Evolutionary conservation across 768 basidiomycete genomes (phyloP), one percentile per base, ranked within the genome.

Genomic region (Tubosaeta brunneosetosa): DNA sequence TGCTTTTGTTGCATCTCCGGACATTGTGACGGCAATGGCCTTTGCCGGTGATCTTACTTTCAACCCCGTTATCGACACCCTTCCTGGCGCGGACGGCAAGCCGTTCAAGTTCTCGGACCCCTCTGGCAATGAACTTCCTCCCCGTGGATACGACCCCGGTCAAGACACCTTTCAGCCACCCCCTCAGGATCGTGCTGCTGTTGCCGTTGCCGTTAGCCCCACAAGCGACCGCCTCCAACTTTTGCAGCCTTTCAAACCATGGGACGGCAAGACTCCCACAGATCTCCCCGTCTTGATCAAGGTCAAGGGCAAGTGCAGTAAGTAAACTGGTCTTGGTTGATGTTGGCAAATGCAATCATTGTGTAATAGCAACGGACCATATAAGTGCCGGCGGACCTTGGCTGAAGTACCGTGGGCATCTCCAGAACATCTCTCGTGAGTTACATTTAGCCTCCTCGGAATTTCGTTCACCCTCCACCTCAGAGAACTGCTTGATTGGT

Each of bases 371-470:
- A 38, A 94, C 93, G 58, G 93, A 95, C 70, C 92, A 95, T 73
- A 94, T 95, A 71, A 90, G 87, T 55, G 94, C 94, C 67, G 95
- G 94, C 78, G 95, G 95, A 54, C 95, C 95, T 42, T 98, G 95
- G 95, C 83, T 98, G 77, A 97, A 97, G 77, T 98, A 94, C 80
- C 92, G 95, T 78, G 95, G 95, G 57, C 95, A 98, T 73, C 85
- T 97, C 66, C 82, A 97, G 72, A 98, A 97, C 80, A 98, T 97
- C 69, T 97, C 94, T 31, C 91, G 89, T 89, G 56, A 56, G 84
- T 79, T 3, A 13, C 17, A 44, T 9, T 34, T 0, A 44, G 12
- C 36, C 11, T 6, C 36, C 29, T 25, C 26, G 11, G 47, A n/a
- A 51, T 57, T n/a, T 0, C 13, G 31, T 55, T 45, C 49, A 59